Base-by-base conservation (phyloP, 331 rosid species). In the Pyrus hybrid region DNA sequence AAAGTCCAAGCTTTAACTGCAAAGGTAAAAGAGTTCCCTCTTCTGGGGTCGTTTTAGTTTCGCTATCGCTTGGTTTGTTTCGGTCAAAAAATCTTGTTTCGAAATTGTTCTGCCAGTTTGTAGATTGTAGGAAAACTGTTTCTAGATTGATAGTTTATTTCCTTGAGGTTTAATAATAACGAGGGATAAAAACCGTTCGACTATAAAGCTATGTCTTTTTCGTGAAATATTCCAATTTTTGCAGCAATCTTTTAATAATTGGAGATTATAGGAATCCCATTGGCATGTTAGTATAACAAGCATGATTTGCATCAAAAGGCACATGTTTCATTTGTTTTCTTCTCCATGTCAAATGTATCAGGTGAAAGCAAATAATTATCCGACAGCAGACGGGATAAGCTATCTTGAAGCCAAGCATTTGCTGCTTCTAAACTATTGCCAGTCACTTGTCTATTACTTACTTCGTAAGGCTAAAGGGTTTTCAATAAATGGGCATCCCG, bases 381-480 rank as follows among this genome's bases (percentile, higher is more conserved):
- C 90, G 8, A 90, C 93, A 7, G 82, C 85, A 14, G 93, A 89
- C 68, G 99, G 97, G 70, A 86, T 95, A 60, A 88, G 91, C 79
- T 95, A 89, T 80, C 96, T 95, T 56, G 99, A 95, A 81, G 90
- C 96, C 63, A 95, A 95, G 78, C 85, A 95, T 81, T 74, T 89
- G 33, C 80, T 95, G 74, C 99, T 95, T 70, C 83, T 94, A 57
- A 80, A 85, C 63, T 89, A 95, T 83, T 95, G 93, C 68, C 92
- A 87, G 83, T 90, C 97, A 75, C 88, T 95, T 71, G 97, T 95
- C 61, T 87, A 87, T 82, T 90, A 95, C 80, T 79, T 95, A 79
- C 91, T 90, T 79, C 79, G 82, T 67, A 92, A 95, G 86, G 93
- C 93, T 70, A 82, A 84, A 68, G 99, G 97, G 3, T 82, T 81